Conservation (phyloP, 768 basidiomycete genomes). For the Russula olivacea region DNA sequence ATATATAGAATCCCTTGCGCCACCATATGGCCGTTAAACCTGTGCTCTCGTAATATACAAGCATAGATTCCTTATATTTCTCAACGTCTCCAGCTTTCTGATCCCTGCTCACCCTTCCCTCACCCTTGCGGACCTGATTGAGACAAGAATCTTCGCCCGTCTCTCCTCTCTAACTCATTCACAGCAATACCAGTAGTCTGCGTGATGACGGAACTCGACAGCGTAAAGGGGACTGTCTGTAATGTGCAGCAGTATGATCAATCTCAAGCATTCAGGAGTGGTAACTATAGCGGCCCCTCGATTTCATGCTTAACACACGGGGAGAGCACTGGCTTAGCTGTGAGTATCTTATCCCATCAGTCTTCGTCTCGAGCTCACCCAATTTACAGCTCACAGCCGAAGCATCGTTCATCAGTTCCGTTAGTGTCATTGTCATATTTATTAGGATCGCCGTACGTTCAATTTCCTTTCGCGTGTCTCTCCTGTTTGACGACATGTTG, state of each 20-base stretch:
- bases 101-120: not conserved
- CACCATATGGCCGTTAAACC: not conserved
- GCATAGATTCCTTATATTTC: not conserved
- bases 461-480: not conserved
- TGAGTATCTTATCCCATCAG: conserved; percentile 19
- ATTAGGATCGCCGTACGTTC: conserved; percentile 14
- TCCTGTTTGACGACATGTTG: too few relatives aligned
- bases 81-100: not conserved
- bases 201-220: not conserved
- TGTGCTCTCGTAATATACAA: not conserved
- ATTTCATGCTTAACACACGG: conserved; percentile 32
- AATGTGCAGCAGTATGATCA: not conserved
- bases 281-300: not conserved
- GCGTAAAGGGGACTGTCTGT: conserved; percentile 15
- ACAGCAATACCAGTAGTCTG: too few relatives aligned
- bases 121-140: not conserved
- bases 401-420: conserved; percentile 19
- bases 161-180: not conserved
- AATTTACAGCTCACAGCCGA: conserved; percentile 31
- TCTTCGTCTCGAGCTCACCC: not conserved
- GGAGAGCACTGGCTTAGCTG: conserved; percentile 36
- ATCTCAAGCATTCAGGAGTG: too few relatives aligned
- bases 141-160: not conserved
- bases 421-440: not conserved
- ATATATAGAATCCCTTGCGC: too few relatives aligned